These are phyloP conservation scores for Nakazawaea sp. DNA, from an alignment of 805 yeast species.

Conservation along the genomic window DNA sequence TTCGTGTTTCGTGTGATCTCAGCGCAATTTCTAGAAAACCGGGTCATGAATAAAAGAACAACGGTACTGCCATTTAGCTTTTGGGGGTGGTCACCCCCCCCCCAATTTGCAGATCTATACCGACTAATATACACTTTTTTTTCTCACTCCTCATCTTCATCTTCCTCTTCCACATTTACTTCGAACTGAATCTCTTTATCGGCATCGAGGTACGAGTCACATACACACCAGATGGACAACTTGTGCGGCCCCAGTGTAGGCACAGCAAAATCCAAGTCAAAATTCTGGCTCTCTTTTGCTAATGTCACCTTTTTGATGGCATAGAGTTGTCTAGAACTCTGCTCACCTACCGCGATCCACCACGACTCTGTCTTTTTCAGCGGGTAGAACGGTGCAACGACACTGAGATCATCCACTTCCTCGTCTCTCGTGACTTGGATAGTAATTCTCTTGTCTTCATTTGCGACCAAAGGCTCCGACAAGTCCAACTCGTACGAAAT, in stretches of 20 bases:
- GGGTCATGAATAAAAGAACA: no score
- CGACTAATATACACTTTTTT: slow-evolving; percentile 14
- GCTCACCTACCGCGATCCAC: slow-evolving; percentile 87
- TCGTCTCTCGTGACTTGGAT: slow-evolving; percentile 66
- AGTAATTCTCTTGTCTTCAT: slow-evolving; percentile 39
- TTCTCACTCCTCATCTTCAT: slow-evolving; percentile 17
- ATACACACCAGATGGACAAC: slow-evolving; percentile 74
- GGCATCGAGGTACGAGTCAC: slow-evolving; percentile 90
- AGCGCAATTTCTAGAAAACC: no score
- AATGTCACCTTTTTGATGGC: slow-evolving; percentile 65
- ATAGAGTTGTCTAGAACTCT: slow-evolving; percentile 49
- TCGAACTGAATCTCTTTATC: slow-evolving; percentile 71
- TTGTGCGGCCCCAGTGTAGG: slow-evolving; percentile 56
- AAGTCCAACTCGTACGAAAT: slow-evolving; percentile 44
- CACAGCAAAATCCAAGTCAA: slow-evolving; percentile 48
- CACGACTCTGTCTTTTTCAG: slow-evolving; percentile 56
- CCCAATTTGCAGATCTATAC: no score
- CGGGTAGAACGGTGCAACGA: slow-evolving; percentile 56
- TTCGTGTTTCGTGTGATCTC: no score
- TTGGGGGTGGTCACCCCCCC: no score
- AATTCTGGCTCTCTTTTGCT: slow-evolving; percentile 41
- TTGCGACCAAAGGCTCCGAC: slow-evolving; percentile 33
- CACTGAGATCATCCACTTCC: slow-evolving; percentile 57
- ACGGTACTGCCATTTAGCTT: no score
- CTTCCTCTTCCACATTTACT: slow-evolving; percentile 30